Base-by-base conservation (phyloP, 176 grass and related monocot genomes). In the Otatea glauca region DNA sequence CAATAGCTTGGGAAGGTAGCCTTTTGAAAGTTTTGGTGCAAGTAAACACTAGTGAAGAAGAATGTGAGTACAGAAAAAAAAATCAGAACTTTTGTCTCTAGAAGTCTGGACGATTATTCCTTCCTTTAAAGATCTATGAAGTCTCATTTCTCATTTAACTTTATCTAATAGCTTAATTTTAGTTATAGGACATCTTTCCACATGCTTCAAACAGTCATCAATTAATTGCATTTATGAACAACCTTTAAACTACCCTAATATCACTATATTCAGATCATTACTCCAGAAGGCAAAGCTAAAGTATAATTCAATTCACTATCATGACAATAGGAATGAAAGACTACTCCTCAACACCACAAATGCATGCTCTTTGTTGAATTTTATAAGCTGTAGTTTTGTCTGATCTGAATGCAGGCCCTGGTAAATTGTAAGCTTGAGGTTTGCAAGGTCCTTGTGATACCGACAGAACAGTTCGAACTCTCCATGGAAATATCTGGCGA, bases 31-130 rank as follows among this genome's bases (percentile, higher is more conserved):
- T 98, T 56, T 55, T 98, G 68, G 89, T 98, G 41, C 93, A 98
- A 95, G 91, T 98, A 65, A 98, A 98, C 86, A 98, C 96, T 17
- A 98, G 96, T 78, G 96, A 89, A 83, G 96, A 98, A 95, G 91
- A 95, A 84, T 98, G 96, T 93, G 76, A 92, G 96, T 89, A 43
- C 71, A 74, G 5, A 77, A 60, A 13, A 48, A 61, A 29, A 34
- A 34, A 1, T 34, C 34, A 34, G 34, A 34, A 3, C 34, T 42
- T 32, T 4, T 12, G 50, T 62, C 5, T 80, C 9, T 23, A 60
- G 56, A 60, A 24, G 21, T 59, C 21, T 77, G 74, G 27, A 20
- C 56, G 16, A 78, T 43, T 12, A 34, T 14, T 9, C 38, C 6
- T 81, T 54, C 15, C 39, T 67, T 78, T 49, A 18, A 51, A 60